phyloP scores from a whole-genome alignment of 164 flowering plant species.

The Dillenia suffruticosa region DNA sequence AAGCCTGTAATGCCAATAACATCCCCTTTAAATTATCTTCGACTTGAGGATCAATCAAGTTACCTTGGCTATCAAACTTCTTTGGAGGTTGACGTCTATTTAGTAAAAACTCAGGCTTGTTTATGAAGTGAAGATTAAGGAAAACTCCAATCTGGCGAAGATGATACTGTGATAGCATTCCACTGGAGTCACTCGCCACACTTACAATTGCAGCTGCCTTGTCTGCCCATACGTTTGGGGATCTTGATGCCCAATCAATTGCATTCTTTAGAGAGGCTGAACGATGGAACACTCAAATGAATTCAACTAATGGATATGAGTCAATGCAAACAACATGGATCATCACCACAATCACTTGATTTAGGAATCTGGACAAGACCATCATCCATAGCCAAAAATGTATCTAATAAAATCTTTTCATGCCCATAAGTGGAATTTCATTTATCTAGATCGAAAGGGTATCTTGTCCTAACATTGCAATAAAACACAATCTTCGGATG shows the following conservation, averaged over 20 bases:
- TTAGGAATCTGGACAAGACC: too few species aligned
- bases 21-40: slow-evolving; percentile 44
- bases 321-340: too few species aligned
- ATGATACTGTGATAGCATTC: slow-evolving; percentile 66
- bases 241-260: slow-evolving; percentile 89
- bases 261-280: slow-evolving; percentile 76
- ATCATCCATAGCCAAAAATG: too few species aligned
- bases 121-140: slow-evolving; percentile 85
- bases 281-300: too few species aligned
- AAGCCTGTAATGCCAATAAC: slow-evolving; percentile 48
- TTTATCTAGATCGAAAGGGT: too few species aligned
- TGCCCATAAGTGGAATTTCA: too few species aligned
- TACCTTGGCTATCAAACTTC: slow-evolving; percentile 67
- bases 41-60: slow-evolving; percentile 44
- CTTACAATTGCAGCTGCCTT: slow-evolving; percentile 87
- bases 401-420: too few species aligned
- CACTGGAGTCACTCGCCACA: slow-evolving; percentile 57
- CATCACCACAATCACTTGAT: too few species aligned
- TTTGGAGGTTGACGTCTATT: slow-evolving; percentile 52
- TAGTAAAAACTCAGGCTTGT: slow-evolving; percentile 66
- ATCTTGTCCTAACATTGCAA: too few species aligned
- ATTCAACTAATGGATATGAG: too few species aligned
- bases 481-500: too few species aligned
- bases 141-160: slow-evolving; percentile 84
- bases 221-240: slow-evolving; percentile 83